Evolutionary conservation across 192 early-diverging fungal species (phyloP).

Genomic region (Chytriomyces confervae): DNA sequence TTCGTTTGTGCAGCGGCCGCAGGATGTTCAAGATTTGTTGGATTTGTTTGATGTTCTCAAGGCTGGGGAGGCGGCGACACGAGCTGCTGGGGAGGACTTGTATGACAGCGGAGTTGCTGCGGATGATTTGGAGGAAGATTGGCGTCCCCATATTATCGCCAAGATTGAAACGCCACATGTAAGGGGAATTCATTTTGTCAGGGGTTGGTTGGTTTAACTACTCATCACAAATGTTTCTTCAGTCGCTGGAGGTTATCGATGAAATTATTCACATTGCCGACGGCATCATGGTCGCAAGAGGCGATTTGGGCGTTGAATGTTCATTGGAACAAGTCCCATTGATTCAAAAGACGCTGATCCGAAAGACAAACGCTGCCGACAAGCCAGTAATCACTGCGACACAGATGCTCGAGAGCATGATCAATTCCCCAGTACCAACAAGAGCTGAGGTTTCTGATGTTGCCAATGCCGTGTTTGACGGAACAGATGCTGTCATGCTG

Average conservation of each 20-base stretch:
- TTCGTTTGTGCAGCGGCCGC: slow-evolving; percentile 54
- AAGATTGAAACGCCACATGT: slow-evolving; percentile 63
- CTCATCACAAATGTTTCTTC: neutral
- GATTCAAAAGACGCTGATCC: slow-evolving; percentile 63
- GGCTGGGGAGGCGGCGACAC: slow-evolving; percentile 53
- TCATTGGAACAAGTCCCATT: slow-evolving; percentile 58
- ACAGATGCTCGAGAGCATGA: slow-evolving; percentile 67
- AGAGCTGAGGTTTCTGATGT: slow-evolving; percentile 67
- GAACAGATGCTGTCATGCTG: slow-evolving; percentile 63
- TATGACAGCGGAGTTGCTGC: slow-evolving; percentile 15
- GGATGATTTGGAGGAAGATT: slow-evolving; percentile 49
- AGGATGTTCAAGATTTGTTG: slow-evolving; percentile 60
- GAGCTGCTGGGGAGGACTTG: neutral
- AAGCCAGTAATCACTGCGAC: slow-evolving; percentile 66
- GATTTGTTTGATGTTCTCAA: slow-evolving; percentile 40
- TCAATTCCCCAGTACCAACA: slow-evolving; percentile 56
- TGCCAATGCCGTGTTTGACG: slow-evolving; percentile 66
- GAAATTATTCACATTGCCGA: slow-evolving; percentile 54
- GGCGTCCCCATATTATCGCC: slow-evolving; percentile 61
- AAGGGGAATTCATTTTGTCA: slow-evolving; percentile 9
- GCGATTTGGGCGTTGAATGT: slow-evolving; percentile 64
- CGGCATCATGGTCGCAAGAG: slow-evolving; percentile 64
- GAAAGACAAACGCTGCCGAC: slow-evolving; percentile 56
- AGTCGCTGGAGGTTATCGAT: slow-evolving; percentile 57
- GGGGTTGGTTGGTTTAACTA: neutral